Evolutionary conservation across 2,329 filamentous ascomycete genomes (phyloP), one percentile per base, ranked within the genome.

Genomic region (Monosporascus cannonballus): DNA sequence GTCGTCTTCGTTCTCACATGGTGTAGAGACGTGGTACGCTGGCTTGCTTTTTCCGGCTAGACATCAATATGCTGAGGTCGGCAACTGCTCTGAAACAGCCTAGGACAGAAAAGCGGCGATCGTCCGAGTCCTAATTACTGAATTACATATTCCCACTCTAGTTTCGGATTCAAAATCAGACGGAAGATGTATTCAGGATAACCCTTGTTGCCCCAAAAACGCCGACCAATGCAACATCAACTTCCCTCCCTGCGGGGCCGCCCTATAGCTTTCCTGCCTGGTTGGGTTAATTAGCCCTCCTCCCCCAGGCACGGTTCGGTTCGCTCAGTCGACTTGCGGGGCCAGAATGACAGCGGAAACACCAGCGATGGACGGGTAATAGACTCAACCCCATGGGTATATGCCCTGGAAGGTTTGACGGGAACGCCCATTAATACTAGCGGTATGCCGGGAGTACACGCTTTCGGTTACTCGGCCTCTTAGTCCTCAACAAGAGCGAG

Each of bases 401-500:
- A 46, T 46, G 42, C 14, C 11, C 25, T 8, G 6, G 42, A 7
- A 17, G 18, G 14, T 9, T 18, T 11, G 11, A 8, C 14, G 24
- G 11, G 7, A 14, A 22, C n/a, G 42, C n/a, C 17, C 15, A 18
- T 7, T 8, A 46, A 17, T 46, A 4, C 22, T 34, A 30, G 30
- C 24, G 22, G 20, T n/a, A n/a, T 20, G 18, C 24, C 18, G 27
- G 9, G 14, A 14, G 25, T 37, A 37, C 27, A 6, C 46, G 17
- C 8, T 18, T 42, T 18, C 17, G 25, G 5, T 57, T 59, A 62
- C 54, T 65, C 59, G 53, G 64, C 61, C 64, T 69, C 75, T 53
- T 70, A 67, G 54, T 76, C 70, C 60, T 83, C 86, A 57, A 99
- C 81, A 38, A 99, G 83, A 44, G 93, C 96, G 69, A 88, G 83